Evolutionary conservation across 2,329 filamentous ascomycete genomes (phyloP).

Genomic region (Colletotrichum tofieldiae): DNA sequence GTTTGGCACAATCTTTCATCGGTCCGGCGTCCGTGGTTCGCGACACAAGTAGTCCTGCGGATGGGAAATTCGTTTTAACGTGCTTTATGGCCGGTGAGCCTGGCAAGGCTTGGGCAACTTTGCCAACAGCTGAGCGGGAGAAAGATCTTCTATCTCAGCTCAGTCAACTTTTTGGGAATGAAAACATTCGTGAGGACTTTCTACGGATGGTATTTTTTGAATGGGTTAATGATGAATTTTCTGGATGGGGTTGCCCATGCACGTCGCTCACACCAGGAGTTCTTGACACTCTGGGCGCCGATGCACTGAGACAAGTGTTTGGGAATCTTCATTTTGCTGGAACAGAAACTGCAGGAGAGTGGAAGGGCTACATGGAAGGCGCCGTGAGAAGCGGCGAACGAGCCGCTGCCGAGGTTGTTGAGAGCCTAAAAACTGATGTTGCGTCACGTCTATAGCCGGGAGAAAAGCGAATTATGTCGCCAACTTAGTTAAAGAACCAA

Average conservation of each 20-base stretch:
- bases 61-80: conserved; percentile 53
- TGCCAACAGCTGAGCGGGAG: conserved; percentile 44
- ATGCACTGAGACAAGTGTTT: conserved; percentile 53
- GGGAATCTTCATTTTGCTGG: conserved; percentile 63
- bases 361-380: conserved; percentile 74
- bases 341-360: conserved; percentile 67
- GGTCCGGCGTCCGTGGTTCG: conserved; percentile 63
- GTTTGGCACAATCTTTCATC: conserved; percentile 60
- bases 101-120: conserved; percentile 52
- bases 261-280: conserved; percentile 56
- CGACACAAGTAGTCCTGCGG: conserved; percentile 56
- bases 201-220: conserved; percentile 53
- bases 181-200: conserved; percentile 47
- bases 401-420: conserved; percentile 62
- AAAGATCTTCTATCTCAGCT: conserved; percentile 49
- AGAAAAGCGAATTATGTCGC: no score
- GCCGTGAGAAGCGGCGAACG: conserved; percentile 65
- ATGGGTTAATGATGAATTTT: conserved; percentile 57
- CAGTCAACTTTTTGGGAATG: conserved; percentile 45
- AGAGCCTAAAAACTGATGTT: background rate
- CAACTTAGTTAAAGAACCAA: no score
- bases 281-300: conserved; percentile 50
- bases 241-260: conserved; percentile 59
- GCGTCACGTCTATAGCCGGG: conserved; percentile 24
- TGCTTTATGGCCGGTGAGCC: conserved; percentile 59